Conservation (phyloP, 768 basidiomycete genomes). For the Lentinula guzmanii region DNA sequence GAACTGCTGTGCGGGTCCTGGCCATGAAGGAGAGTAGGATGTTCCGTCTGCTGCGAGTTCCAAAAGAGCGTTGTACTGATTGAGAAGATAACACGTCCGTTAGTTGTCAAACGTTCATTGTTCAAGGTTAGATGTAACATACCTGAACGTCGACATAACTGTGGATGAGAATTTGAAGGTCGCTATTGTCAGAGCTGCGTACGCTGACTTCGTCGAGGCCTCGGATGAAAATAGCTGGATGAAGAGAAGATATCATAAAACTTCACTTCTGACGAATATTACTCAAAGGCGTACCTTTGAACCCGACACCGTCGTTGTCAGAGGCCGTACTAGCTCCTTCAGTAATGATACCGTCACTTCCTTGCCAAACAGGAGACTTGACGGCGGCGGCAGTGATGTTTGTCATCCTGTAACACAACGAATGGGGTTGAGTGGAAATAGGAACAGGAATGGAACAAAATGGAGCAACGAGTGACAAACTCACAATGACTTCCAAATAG, state of each 20-base stretch:
- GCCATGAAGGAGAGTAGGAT: slow-evolving; percentile 39
- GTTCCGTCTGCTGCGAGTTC: slow-evolving; percentile 38
- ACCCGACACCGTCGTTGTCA: slow-evolving; percentile 43
- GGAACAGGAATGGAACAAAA: background rate
- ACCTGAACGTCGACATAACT: slow-evolving; percentile 50
- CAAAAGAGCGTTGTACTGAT: slow-evolving; percentile 42
- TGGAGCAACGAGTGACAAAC: slow-evolving; percentile 6
- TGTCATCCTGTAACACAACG: slow-evolving; percentile 21
- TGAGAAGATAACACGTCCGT: too few relatives aligned
- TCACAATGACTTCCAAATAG: slow-evolving; percentile 35
- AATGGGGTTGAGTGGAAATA: slow-evolving; percentile 1
- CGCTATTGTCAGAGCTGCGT: slow-evolving; percentile 28
- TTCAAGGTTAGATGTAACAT: background rate
- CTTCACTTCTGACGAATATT: background rate
- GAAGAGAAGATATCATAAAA: background rate
- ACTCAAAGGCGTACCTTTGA: slow-evolving; percentile 33
- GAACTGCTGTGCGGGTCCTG: slow-evolving; percentile 37
- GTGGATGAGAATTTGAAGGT: slow-evolving; percentile 33
- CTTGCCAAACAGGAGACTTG: slow-evolving; percentile 41
- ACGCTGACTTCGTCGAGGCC: slow-evolving; percentile 39
- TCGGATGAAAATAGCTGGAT: slow-evolving; percentile 37
- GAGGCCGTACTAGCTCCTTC: slow-evolving; percentile 34
- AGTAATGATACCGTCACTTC: slow-evolving; percentile 44
- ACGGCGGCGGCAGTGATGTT: slow-evolving; percentile 31
- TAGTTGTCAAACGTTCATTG: background rate